These are phyloP conservation scores for Neurospora sp. DNA, from an alignment of 495 filamentous ascomycete species.

Conservation along the genomic window DNA sequence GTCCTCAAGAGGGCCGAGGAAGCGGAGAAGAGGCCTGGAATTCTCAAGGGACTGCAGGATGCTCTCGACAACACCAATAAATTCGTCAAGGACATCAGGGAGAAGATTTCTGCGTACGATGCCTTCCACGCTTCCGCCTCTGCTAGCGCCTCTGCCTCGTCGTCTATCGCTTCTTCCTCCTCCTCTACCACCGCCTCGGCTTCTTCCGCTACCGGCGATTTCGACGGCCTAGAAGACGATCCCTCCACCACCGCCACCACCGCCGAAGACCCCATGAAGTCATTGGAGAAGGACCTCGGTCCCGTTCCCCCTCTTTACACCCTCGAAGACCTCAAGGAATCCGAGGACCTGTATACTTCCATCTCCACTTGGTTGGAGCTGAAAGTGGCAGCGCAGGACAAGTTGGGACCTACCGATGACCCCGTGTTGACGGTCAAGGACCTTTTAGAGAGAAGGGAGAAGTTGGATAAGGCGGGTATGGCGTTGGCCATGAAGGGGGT, in stretches of 20 bases:
- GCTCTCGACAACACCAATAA: slow-evolving; percentile 45
- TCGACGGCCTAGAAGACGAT: slow-evolving; percentile 55
- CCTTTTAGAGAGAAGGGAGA: slow-evolving; percentile 46
- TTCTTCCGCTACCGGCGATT: slow-evolving; percentile 36
- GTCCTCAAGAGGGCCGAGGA: slow-evolving; percentile 61
- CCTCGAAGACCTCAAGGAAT: slow-evolving; percentile 49
- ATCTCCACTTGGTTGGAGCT: slow-evolving; percentile 56
- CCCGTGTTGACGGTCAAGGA: slow-evolving; percentile 61
- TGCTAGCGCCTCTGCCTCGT: slow-evolving; percentile 26
- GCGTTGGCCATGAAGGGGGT: slow-evolving; percentile 66
- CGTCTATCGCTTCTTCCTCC: slow-evolving; percentile 5
- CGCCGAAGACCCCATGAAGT: slow-evolving; percentile 24
- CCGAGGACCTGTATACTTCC: slow-evolving; percentile 36
- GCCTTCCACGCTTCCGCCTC: slow-evolving; percentile 35
- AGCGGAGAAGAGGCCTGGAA: slow-evolving; percentile 50
- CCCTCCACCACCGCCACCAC: slow-evolving; percentile 28
- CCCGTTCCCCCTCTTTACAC: slow-evolving; percentile 46
- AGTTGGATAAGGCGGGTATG: slow-evolving; percentile 54
- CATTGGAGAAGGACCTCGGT: slow-evolving; percentile 28
- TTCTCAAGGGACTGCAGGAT: slow-evolving; percentile 51
- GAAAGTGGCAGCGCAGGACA: slow-evolving; percentile 55
- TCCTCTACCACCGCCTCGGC: slow-evolving; percentile 25
- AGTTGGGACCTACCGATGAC: slow-evolving; percentile 55
- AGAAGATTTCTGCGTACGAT: slow-evolving; percentile 35
- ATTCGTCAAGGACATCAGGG: slow-evolving; percentile 43